Conservation (phyloP, 805 yeast genomes). For the Candida suzukii region DNA sequence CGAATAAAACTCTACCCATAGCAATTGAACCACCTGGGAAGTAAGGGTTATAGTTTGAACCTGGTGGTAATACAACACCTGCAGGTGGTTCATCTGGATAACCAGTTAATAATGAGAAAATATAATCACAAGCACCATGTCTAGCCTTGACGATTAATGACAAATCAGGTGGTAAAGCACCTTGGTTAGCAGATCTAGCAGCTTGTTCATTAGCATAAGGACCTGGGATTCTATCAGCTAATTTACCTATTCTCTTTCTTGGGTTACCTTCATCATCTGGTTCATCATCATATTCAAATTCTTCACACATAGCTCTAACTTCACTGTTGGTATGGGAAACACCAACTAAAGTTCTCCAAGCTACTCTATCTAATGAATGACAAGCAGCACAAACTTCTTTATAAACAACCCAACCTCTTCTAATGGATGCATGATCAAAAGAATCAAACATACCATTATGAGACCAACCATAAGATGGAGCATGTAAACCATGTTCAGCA, state of each 20-base stretch:
- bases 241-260: conserved; percentile 96
- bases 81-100: conserved; percentile 99
- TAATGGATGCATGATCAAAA: conserved; percentile 90
- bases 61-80: conserved; percentile 88
- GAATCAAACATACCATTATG: conserved; percentile 88
- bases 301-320: conserved; percentile 90
- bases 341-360: conserved; percentile 98
- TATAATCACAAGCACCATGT: conserved; percentile 96
- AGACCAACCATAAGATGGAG: conserved; percentile 90
- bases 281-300: conserved; percentile 95
- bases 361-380: conserved; percentile 93
- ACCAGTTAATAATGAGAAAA: conserved; percentile 92
- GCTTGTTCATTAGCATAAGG: conserved; percentile 98
- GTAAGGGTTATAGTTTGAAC: conserved; percentile 97
- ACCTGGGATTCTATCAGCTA: conserved; percentile 90
- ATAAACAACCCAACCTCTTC: conserved; percentile 99
- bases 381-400: conserved; percentile 99
- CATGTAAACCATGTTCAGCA: conserved; percentile 97
- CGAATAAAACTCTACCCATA: conserved; percentile 97
- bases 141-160: conserved; percentile 97
- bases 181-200: conserved; percentile 99
- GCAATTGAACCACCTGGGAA: conserved; percentile 99
- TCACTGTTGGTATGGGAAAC: conserved; percentile 89
- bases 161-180: conserved; percentile 97
- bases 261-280: conserved; percentile 96